phyloP scores from a whole-genome alignment of 1,284 basidiomycete genomes.

The Erythrobasidium hasegawianum region DNA sequence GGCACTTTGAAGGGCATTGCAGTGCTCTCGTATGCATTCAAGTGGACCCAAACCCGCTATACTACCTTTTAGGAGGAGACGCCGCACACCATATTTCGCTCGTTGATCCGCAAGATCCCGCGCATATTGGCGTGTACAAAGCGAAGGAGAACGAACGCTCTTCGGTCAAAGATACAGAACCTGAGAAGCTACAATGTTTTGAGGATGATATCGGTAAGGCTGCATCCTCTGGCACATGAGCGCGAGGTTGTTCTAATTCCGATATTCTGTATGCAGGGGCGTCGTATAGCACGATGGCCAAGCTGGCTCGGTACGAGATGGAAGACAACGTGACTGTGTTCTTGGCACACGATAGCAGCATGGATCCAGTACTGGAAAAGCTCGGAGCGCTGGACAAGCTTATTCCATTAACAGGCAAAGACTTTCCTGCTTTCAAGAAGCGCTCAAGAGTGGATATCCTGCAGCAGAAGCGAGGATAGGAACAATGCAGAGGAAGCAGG shows the following conservation, averaged over 20 bases:
- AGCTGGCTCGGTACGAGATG: slow-evolving; percentile 2
- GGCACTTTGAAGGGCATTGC: slow-evolving; percentile 18
- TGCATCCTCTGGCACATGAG: not conserved
- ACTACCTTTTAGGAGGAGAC: slow-evolving; percentile 20
- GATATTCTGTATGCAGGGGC: too few relatives aligned
- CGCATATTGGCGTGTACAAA: slow-evolving; percentile 12
- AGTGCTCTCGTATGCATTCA: slow-evolving; percentile 12
- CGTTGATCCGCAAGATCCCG: slow-evolving; percentile 8
- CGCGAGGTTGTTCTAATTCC: too few relatives aligned
- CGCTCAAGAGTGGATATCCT: not conserved
- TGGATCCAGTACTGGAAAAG: slow-evolving; percentile 11
- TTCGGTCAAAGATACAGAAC: slow-evolving; percentile 10
- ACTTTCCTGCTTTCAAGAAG: not conserved
- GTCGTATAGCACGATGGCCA: slow-evolving; percentile 13
- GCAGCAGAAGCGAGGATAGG: not conserved
- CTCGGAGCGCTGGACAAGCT: not conserved
- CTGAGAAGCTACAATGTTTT: slow-evolving; percentile 14
- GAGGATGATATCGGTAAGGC: slow-evolving; percentile 16
- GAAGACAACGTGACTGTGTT: slow-evolving; percentile 8
- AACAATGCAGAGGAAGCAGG: too few relatives aligned
- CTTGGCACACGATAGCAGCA: slow-evolving; percentile 14
- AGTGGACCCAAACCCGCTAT: not conserved
- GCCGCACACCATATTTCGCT: slow-evolving; percentile 23
- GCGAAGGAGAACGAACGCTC: slow-evolving; percentile 17
- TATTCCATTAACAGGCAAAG: not conserved